phyloP scores from a whole-genome alignment of 2,329 filamentous ascomycete genomes.

The Sporothrix pallida region DNA sequence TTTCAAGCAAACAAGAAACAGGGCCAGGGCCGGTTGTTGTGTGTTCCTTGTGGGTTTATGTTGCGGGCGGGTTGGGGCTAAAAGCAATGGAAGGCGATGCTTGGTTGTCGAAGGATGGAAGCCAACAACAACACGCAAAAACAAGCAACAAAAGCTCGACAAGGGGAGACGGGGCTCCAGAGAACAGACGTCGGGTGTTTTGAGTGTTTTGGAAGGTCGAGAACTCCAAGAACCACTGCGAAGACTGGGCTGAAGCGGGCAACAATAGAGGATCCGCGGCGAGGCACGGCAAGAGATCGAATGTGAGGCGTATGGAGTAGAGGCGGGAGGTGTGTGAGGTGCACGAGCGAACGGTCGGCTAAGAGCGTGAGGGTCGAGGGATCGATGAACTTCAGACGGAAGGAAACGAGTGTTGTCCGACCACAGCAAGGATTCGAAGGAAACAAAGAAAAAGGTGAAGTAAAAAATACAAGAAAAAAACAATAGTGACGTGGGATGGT shows the following conservation, averaged over 20 bases:
- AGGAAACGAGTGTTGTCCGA: background rate
- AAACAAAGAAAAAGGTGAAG: conserved; percentile 2
- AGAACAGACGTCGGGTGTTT: conserved; percentile 31
- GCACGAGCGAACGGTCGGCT: conserved; percentile 19
- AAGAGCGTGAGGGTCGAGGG: conserved; percentile 14
- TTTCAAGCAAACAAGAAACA: conserved; percentile 26
- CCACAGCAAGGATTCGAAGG: background rate
- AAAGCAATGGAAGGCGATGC: conserved; percentile 17
- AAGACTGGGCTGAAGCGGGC: conserved; percentile 21
- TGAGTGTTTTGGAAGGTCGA: conserved; percentile 9
- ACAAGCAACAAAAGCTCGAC: conserved; percentile 11
- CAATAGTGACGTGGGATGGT: background rate
- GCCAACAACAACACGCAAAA: background rate
- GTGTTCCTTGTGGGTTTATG: conserved; percentile 16
- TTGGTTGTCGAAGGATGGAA: conserved; percentile 13
- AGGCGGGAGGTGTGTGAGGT: conserved; percentile 28
- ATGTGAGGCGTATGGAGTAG: conserved; percentile 30
- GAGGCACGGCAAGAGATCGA: conserved; percentile 25
- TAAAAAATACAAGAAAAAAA: conserved; percentile 2
- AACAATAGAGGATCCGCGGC: conserved; percentile 26
- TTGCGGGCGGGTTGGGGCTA: conserved; percentile 26
- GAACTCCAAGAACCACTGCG: background rate
- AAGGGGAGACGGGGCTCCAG: conserved; percentile 9
- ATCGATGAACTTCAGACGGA: conserved; percentile 2
- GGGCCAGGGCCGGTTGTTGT: conserved; percentile 23